A percentile compares a stretch with the other conserved stretches of the same genome.
These are phyloP conservation scores for Myriosclerotinia duriaeana DNA, from an alignment of 2,329 filamentous ascomycete genomes.

Conservation along the genomic window DNA sequence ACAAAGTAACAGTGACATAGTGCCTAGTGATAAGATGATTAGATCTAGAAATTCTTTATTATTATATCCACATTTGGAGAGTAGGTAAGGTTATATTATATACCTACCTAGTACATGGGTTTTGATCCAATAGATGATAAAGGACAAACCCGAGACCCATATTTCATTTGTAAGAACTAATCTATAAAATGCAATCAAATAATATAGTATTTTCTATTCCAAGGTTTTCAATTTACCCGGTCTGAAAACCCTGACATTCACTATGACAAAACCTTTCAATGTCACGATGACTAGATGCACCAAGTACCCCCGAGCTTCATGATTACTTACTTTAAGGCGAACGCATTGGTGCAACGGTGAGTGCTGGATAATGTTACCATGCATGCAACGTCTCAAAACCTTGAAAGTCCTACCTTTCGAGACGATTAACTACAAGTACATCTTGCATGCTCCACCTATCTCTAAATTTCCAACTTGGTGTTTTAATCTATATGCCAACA, in stretches of 20 bases:
- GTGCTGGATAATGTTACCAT: conserved; percentile 3
- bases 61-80: too few species aligned
- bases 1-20: conserved; percentile 6
- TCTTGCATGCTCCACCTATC: neutral
- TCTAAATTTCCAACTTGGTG: too few species aligned
- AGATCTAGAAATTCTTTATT: conserved; percentile 11
- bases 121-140: conserved; percentile 12
- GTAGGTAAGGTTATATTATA: neutral
- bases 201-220: neutral
- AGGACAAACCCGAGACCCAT: conserved; percentile 1
- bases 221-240: neutral
- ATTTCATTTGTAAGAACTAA: conserved; percentile 14
- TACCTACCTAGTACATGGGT: too few species aligned
- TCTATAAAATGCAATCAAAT: neutral
- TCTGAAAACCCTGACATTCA: conserved; percentile 3
- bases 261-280: conserved; percentile 5
- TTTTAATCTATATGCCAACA: neutral
- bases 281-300: conserved; percentile 1
- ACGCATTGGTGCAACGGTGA: neutral
- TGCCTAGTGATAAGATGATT: neutral
- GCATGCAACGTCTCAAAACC: conserved; percentile 16
- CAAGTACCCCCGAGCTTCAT: neutral
- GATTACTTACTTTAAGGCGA: neutral
- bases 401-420: conserved; percentile 5
- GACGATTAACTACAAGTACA: neutral